phyloP scores from a whole-genome alignment of 2,329 filamentous ascomycete genomes.

The Lizonia empirigonia region DNA sequence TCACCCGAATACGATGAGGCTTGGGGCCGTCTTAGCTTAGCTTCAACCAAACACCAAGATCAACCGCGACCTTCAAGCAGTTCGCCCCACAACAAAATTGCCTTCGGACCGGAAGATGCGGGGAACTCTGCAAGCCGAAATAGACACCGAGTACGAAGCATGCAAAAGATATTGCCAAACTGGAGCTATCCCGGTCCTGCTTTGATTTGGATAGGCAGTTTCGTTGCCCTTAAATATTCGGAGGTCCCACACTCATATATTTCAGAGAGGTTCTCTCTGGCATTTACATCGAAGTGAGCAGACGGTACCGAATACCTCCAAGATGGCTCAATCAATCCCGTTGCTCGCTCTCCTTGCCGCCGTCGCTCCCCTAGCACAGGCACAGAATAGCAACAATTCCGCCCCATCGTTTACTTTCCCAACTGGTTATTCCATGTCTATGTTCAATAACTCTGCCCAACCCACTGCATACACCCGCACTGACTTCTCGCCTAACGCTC shows the following conservation, averaged over 20 bases:
- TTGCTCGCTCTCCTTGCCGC: conserved; percentile 28
- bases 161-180: not conserved
- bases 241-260: not conserved
- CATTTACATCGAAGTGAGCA: too few relatives aligned
- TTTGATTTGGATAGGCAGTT: not conserved
- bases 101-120: conserved; percentile 4
- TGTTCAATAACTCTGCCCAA: conserved; percentile 52
- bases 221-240: conserved; percentile 1
- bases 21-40: conserved; percentile 27
- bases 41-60: conserved; percentile 20
- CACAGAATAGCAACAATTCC: conserved; percentile 4
- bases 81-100: conserved; percentile 1
- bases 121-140: conserved; percentile 9
- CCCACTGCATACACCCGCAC: conserved; percentile 51
- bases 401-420: conserved; percentile 37
- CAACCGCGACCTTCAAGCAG: not conserved
- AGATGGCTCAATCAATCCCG: conserved; percentile 29
- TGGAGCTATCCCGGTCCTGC: not conserved
- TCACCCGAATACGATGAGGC: conserved; percentile 18
- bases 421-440: conserved; percentile 45
- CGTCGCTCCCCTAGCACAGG: conserved; percentile 12
- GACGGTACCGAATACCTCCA: conserved; percentile 2
- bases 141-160: not conserved
- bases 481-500: conserved; percentile 55
- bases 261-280: not conserved